Evolutionary conservation across 768 basidiomycete species (phyloP).

Genomic region (Termitomyces sp.): DNA sequence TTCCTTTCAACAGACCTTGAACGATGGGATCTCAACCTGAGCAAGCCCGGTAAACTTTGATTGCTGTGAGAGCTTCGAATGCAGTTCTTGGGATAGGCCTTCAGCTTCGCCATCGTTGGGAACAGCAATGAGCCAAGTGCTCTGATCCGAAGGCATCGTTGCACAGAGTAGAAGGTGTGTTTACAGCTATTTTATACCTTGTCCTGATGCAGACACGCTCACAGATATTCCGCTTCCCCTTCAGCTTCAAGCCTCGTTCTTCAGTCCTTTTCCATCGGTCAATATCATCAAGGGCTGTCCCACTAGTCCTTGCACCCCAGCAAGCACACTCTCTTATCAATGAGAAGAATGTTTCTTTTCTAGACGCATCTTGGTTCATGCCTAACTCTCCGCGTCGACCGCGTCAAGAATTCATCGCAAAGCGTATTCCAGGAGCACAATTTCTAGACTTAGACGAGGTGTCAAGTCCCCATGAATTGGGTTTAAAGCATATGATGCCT

Average conservation of each 20-base stretch:
- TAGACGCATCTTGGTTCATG: slow-evolving; percentile 94
- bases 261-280: slow-evolving; percentile 14
- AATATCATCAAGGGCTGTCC: slow-evolving; percentile 36
- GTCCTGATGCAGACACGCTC: slow-evolving; percentile 3
- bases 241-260: slow-evolving; percentile 5
- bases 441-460: slow-evolving; percentile 81
- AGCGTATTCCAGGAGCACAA: slow-evolving; percentile 64
- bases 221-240: background rate
- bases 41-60: slow-evolving; percentile 54
- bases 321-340: slow-evolving; percentile 33
- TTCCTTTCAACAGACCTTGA: slow-evolving; percentile 63
- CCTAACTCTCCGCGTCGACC: slow-evolving; percentile 75
- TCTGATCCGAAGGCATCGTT: slow-evolving; percentile 90
- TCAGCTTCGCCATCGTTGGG: slow-evolving; percentile 86
- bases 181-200: slow-evolving; percentile 14
- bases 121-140: slow-evolving; percentile 87
- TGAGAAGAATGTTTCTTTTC: slow-evolving; percentile 34
- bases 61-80: slow-evolving; percentile 54
- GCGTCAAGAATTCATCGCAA: slow-evolving; percentile 58
- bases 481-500: slow-evolving; percentile 95
- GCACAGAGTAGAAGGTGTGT: slow-evolving; percentile 14
- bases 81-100: slow-evolving; percentile 60
- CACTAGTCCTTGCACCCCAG: slow-evolving; percentile 48
- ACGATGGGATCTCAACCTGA: slow-evolving; percentile 71
- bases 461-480: slow-evolving; percentile 66